A percentile compares a stretch with the other conserved stretches of the same genome.
These are phyloP conservation scores for Trichoderma sp. DNA, from an alignment of 2,329 filamentous ascomycete species.

Conservation along the genomic window DNA sequence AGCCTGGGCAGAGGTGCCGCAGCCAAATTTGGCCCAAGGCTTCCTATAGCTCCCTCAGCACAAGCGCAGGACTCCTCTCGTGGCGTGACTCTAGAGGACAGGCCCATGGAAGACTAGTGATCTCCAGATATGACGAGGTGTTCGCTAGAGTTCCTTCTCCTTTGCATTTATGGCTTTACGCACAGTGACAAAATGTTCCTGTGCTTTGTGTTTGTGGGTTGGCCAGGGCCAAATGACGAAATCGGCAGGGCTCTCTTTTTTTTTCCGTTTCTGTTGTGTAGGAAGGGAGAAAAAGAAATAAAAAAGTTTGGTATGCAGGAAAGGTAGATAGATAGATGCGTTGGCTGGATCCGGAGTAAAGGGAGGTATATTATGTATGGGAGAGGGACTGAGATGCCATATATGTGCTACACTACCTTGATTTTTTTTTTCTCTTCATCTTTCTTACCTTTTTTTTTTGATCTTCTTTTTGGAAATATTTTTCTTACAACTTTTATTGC, in stretches of 20 bases:
- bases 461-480: conserved; percentile 7
- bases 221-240: conserved; percentile 13
- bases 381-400: conserved; percentile 10
- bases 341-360: conserved; percentile 24
- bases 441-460: not conserved
- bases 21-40: conserved; percentile 52
- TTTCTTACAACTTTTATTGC: conserved; percentile 3
- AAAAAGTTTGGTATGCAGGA: conserved; percentile 19
- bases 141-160: not conserved
- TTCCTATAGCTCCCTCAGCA: conserved; percentile 39
- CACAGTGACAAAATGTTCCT: conserved; percentile 28
- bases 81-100: conserved; percentile 57
- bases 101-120: conserved; percentile 55
- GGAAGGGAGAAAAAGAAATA: not conserved
- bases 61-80: conserved; percentile 39
- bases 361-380: not conserved
- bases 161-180: conserved; percentile 30
- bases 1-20: conserved; percentile 59
- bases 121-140: not conserved
- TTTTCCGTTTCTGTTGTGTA: conserved; percentile 14
- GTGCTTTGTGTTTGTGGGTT: conserved; percentile 22
- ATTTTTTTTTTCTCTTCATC: not conserved
- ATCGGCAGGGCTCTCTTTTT: conserved; percentile 13
- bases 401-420: conserved; percentile 21
- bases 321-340: conserved; percentile 19